Base-by-base conservation (phyloP, 2,329 filamentous ascomycete species). In the Sclerotinia sclerotiorum region DNA sequence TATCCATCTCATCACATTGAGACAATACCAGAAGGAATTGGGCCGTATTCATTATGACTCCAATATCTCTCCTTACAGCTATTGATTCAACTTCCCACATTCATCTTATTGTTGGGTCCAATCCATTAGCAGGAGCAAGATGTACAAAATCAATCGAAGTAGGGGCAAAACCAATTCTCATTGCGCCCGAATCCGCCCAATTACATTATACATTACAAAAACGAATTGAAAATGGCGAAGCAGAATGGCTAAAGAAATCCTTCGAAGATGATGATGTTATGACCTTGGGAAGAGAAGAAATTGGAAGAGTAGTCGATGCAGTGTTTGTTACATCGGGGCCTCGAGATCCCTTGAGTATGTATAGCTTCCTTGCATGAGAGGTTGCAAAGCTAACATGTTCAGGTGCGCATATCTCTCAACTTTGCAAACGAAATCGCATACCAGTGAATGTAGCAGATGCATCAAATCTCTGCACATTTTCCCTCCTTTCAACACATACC, bases 371-470 rank as follows among this genome's bases (percentile, higher is more conserved):
- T 0, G 13, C 15, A 24, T 27, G 6, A 29, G 5, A 24, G 39
- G 39, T 24, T 5, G 27, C n/a, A 39, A 19, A 24, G 21, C 48
- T 62, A 54, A 51, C n/a, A 15, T 3, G 6, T 52, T 21, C 1
- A 91, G 88, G 83, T 68, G 80, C 84, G 39, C 87, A 87, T 71
- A 90, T 97, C 71, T 92, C 92, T 0, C 83, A 81, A 6, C 82
- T 94, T 5, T 98, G 95, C 81, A 87, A 84, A 69, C 85, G 90
- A 58, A 84, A 94, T 70, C 88, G 95, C 56, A 95, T 99, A 73
- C 94, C 94, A 44, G 85, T 99, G 77, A 99, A 99, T 79, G 93
- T 98, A 35, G 87, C 93, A 70, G 95, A 99, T 80, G 87, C 91
- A 0, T 92, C 94, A 0, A 84, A 87, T 46, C 88, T 98, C 21